Evolutionary conservation across 768 basidiomycete species (phyloP).

Genomic region (Kwoniella pini): DNA sequence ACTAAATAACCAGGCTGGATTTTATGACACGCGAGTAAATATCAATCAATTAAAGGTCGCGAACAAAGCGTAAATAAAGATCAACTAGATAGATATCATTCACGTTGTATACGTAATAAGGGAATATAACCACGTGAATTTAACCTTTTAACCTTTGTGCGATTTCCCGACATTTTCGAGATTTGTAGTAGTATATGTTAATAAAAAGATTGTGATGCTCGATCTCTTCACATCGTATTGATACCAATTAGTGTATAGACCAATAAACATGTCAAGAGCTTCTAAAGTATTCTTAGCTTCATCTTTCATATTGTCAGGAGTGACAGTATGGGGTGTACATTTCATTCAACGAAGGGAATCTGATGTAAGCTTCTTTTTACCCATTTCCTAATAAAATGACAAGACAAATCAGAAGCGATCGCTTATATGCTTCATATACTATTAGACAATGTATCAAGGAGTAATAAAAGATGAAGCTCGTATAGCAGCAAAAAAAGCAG

Average conservation of each 20-base stretch:
- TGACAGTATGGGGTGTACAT: slow-evolving; percentile 88
- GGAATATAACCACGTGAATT: not conserved
- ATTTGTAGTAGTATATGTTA: no score
- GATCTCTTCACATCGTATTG: no score
- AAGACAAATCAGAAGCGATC: no score
- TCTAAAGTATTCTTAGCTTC: slow-evolving; percentile 75
- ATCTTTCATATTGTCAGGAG: slow-evolving; percentile 65
- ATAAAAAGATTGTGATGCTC: no score
- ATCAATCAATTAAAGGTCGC: no score
- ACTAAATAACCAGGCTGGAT: slow-evolving; percentile 5
- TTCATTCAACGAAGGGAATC: slow-evolving; percentile 79
- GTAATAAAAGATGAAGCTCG: slow-evolving; percentile 87
- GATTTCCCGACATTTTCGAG: no score
- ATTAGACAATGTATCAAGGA: slow-evolving; percentile 87
- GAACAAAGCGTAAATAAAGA: not conserved
- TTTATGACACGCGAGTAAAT: slow-evolving; percentile 6
- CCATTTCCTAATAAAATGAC: no score
- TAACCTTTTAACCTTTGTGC: not conserved
- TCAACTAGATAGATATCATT: not conserved
- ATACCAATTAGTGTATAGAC: no score
- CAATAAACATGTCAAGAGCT: slow-evolving; percentile 65
- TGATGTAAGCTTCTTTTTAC: slow-evolving; percentile 60
- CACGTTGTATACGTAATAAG: not conserved
- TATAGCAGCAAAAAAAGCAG: slow-evolving; percentile 56
- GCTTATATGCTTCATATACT: no score